Conservation (phyloP, 305 asterid species). For the Fraxinus dipetala region DNA sequence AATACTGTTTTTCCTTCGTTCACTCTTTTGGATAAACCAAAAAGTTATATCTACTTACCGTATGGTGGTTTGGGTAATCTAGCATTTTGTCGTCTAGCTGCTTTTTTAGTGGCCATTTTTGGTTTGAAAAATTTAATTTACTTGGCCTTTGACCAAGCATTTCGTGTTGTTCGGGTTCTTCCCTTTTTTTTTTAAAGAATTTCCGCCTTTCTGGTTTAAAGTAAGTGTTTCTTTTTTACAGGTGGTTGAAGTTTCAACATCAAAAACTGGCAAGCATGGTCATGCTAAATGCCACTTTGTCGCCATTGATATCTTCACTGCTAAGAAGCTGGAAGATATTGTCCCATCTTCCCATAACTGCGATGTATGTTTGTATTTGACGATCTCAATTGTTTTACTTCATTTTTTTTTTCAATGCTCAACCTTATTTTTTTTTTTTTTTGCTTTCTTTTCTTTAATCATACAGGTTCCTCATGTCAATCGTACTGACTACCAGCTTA, state of each 20-base stretch:
- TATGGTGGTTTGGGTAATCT: background rate
- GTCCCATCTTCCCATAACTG: conserved; percentile 85
- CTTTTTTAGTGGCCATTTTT: background rate
- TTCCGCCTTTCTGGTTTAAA: background rate
- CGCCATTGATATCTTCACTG: conserved; percentile 69
- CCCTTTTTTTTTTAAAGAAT: background rate
- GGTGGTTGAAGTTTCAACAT: conserved; percentile 88
- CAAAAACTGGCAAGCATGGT: conserved; percentile 90
- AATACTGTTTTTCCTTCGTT: background rate
- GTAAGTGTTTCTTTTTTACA: conserved; percentile 24
- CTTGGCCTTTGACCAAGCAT: background rate
- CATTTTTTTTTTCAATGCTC: background rate
- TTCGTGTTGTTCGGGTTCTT: background rate
- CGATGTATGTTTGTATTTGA: conserved; percentile 39
- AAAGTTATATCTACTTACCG: background rate
- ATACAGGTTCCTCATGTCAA: conserved; percentile 75
- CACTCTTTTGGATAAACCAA: background rate
- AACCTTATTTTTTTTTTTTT: background rate
- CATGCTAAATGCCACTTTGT: conserved; percentile 91
- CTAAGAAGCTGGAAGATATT: conserved; percentile 85
- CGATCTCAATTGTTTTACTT: background rate
- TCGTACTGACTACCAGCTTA: conserved; percentile 78
- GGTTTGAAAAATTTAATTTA: background rate
- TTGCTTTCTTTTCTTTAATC: background rate
- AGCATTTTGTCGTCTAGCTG: background rate